Percentiles rank a stretch among this genome's conserved stretches.
These are phyloP conservation scores for Candida xiaguanensis DNA, from an alignment of 805 yeast genomes.

Conservation along the genomic window DNA sequence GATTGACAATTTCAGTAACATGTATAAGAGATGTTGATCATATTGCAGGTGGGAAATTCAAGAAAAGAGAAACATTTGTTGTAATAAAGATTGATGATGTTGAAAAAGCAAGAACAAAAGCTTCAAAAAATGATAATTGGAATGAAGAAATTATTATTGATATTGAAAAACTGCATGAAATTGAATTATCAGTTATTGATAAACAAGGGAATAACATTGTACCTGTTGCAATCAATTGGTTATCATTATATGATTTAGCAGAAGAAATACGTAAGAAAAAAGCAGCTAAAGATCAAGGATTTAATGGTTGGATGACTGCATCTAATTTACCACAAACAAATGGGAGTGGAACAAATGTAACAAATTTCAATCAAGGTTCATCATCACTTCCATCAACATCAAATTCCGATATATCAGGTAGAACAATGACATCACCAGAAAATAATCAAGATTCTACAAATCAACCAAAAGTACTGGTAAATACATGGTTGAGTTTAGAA, in stretches of 20 bases:
- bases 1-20: slow-evolving; percentile 65
- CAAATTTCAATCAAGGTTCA: slow-evolving; percentile 1
- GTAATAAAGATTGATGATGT: slow-evolving; percentile 86
- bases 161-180: slow-evolving; percentile 88
- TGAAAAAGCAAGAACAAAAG: slow-evolving; percentile 70
- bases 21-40: slow-evolving; percentile 90
- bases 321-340: slow-evolving; percentile 39
- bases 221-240: slow-evolving; percentile 94
- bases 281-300: slow-evolving; percentile 66
- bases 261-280: slow-evolving; percentile 93
- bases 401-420: slow-evolving; percentile 3
- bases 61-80: slow-evolving; percentile 75
- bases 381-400: slow-evolving; percentile 1
- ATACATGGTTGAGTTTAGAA: slow-evolving; percentile 86
- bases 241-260: slow-evolving; percentile 82
- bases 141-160: slow-evolving; percentile 75
- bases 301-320: slow-evolving; percentile 88
- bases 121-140: slow-evolving; percentile 76
- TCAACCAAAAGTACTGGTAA: slow-evolving; percentile 45
- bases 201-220: slow-evolving; percentile 51
- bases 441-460: slow-evolving; percentile 8
- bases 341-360: slow-evolving; percentile 2
- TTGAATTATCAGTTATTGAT: slow-evolving; percentile 85
- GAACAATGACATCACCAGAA: slow-evolving; percentile 2
- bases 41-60: slow-evolving; percentile 77